Base-by-base conservation (phyloP, 139 green algal species). In the Chlamydomonas incerta region DNA sequence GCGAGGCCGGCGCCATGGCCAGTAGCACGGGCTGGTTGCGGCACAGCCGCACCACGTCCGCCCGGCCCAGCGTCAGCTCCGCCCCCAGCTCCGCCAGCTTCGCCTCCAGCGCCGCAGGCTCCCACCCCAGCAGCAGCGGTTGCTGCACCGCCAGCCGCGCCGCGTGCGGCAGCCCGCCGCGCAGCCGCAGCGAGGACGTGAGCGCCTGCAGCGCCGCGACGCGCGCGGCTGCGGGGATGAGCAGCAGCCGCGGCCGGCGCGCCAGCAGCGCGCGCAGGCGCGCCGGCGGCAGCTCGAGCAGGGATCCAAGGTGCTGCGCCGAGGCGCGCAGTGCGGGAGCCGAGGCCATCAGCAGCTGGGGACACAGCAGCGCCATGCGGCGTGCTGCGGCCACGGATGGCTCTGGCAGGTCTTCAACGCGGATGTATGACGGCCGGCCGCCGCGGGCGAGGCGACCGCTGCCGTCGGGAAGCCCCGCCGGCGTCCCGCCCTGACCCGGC, bases 11-110 rank as follows among this genome's bases (percentile, higher is more conserved):
- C n/a, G 79, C 75, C 79, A 85, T 85, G 41, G 65, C 47, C 66
- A 85, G 50, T 14, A 85, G 79, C n/a, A 47, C 35, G 47, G 79
- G 79, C 67, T 75, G 66, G 46, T 85, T 85, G 47, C 79, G 79
- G 31, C 31, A 55, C 31, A 85, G 79, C n/a, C 66, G 46, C 4
- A 31, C 47, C 21, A 85, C 46, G 66, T 52, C 65, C 13, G 3
- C 2, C 31, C 1, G 47, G 3, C 46, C 0, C 31, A 85, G 23
- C 28, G 23, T n/a, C 41, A 85, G 66, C 47, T 47, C 63, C 20
- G 13, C 31, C 26, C n/a, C 47, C 46, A 75, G 55, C 13, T 47
- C 79, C 66, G 47, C 46, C 79, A 75, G 47, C 79, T 75, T 85
- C 20, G 0, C 65, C 0, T 34, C 13, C 47, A 85, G 67, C n/a